Conservation (phyloP, 768 basidiomycete species). For the Hebeloma cylindrosporum region DNA sequence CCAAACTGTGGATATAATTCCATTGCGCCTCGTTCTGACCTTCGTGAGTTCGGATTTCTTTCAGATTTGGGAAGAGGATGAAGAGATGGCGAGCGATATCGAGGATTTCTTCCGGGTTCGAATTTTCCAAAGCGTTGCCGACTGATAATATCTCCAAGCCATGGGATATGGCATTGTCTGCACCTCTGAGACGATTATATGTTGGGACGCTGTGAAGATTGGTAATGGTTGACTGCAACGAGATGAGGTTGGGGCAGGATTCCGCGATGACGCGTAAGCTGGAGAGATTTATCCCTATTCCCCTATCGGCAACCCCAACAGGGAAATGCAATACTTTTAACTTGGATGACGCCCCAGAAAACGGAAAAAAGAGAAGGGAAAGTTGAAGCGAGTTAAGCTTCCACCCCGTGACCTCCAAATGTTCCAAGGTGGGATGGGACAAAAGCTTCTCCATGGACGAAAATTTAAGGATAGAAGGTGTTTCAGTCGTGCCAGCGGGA, state of each 20-base stretch:
- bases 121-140: not conserved
- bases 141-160: constrained; percentile 6
- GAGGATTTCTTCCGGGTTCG: not conserved
- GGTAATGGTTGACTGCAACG: constrained; percentile 7
- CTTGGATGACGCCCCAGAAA: not conserved
- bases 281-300: not conserved
- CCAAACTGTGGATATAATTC: constrained; percentile 4
- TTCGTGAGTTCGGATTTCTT: constrained; percentile 6
- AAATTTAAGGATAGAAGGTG: not conserved
- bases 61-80: constrained; percentile 16
- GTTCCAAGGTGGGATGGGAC: not conserved
- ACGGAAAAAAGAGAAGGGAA: no score
- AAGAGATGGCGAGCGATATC: constrained; percentile 10
- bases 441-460: not conserved
- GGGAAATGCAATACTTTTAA: constrained; percentile 12
- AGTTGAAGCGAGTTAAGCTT: not conserved
- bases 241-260: constrained; percentile 6
- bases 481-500: not conserved
- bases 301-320: not conserved
- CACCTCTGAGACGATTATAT: not conserved
- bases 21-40: constrained; percentile 7
- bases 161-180: not conserved
- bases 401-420: constrained; percentile 9
- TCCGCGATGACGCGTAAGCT: constrained; percentile 6
- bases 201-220: constrained; percentile 1